A percentile compares a stretch with the other conserved stretches of the same genome.
phyloP scores from a whole-genome alignment of 805 yeast genomes.

The Kodamaea kakaduensis region DNA sequence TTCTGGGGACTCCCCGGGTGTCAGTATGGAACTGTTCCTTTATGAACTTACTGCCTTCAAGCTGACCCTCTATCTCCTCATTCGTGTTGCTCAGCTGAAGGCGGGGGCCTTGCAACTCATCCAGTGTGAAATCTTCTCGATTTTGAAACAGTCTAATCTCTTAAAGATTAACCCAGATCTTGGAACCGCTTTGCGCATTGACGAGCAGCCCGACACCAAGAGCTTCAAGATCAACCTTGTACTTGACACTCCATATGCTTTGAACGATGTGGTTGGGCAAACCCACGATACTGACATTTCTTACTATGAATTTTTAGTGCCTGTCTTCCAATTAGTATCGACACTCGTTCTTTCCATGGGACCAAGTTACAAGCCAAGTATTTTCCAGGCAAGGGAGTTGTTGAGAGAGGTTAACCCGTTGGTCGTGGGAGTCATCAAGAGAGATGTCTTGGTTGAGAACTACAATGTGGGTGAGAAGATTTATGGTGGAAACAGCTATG shows the following conservation, averaged over 20 bases:
- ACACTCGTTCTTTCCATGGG: slow-evolving; percentile 74
- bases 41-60: slow-evolving; percentile 78
- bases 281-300: slow-evolving; percentile 36
- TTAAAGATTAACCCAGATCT: slow-evolving; percentile 73
- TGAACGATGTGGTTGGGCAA: slow-evolving; percentile 16
- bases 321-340: slow-evolving; percentile 67
- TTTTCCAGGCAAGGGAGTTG: slow-evolving; percentile 49
- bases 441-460: slow-evolving; percentile 42
- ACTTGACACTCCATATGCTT: slow-evolving; percentile 48
- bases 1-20: slow-evolving; percentile 17
- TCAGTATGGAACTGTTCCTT: slow-evolving; percentile 51
- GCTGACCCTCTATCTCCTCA: slow-evolving; percentile 62
- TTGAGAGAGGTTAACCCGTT: slow-evolving; percentile 51
- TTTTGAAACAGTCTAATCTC: slow-evolving; percentile 53
- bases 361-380: slow-evolving; percentile 60
- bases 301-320: slow-evolving; percentile 63
- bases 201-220: slow-evolving; percentile 19
- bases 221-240: slow-evolving; percentile 44
- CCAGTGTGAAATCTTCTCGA: slow-evolving; percentile 67
- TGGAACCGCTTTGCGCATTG: slow-evolving; percentile 55
- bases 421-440: slow-evolving; percentile 58
- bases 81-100: slow-evolving; percentile 72
- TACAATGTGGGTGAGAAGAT: slow-evolving; percentile 11
- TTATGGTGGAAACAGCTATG: slow-evolving; percentile 24
- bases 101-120: slow-evolving; percentile 73